Conservation (phyloP, 108 stramenopile genomes). For the Cyclotella kingstonii region DNA sequence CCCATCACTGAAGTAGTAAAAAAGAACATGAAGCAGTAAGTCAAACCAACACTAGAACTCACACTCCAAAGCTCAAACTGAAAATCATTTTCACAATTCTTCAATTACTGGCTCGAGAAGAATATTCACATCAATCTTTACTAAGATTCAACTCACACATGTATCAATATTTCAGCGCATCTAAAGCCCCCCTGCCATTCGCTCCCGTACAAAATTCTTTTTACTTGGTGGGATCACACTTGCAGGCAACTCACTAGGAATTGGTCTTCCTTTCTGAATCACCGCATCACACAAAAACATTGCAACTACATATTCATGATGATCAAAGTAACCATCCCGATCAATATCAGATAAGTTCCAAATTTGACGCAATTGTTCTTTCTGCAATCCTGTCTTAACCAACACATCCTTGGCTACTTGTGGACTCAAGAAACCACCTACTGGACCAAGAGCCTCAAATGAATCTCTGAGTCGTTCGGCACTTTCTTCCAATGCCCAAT, state of each 20-base stretch:
- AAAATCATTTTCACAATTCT: too few relatives aligned
- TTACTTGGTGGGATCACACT: slow-evolving; percentile 79
- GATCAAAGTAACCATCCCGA: slow-evolving; percentile 87
- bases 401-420: slow-evolving; percentile 80
- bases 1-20: too few relatives aligned
- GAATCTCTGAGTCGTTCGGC: slow-evolving; percentile 66
- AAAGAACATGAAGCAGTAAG: too few relatives aligned
- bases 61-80: too few relatives aligned
- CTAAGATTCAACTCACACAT: too few relatives aligned
- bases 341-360: slow-evolving; percentile 94
- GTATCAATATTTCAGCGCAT: too few relatives aligned
- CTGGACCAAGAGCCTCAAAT: slow-evolving; percentile 76
- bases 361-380: slow-evolving; percentile 88
- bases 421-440: slow-evolving; percentile 80
- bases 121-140: too few relatives aligned
- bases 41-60: too few relatives aligned
- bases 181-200: too few relatives aligned
- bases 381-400: slow-evolving; percentile 79
- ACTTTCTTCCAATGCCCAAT: slow-evolving; percentile 86
- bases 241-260: slow-evolving; percentile 72
- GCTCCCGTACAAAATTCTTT: slow-evolving; percentile 31
- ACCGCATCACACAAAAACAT: slow-evolving; percentile 91
- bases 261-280: slow-evolving; percentile 81
- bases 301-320: slow-evolving; percentile 91
- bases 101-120: too few relatives aligned